Evolutionary conservation across 768 basidiomycete species (phyloP).

Genomic region (Xerocomellus chrysenteron): DNA sequence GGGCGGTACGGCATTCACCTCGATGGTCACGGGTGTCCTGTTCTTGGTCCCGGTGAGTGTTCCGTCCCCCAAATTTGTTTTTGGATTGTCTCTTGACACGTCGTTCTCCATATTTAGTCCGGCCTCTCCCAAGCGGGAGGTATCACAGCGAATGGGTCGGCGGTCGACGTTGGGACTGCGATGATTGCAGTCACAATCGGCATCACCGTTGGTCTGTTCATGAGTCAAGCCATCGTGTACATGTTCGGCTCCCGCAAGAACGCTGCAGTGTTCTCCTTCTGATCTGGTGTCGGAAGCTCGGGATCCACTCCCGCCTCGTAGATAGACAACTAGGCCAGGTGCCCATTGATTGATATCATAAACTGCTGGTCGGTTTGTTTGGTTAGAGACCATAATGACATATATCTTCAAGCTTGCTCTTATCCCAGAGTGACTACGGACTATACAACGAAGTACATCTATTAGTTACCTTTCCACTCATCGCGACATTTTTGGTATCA

Average conservation of each 20-base stretch:
- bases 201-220: slow-evolving; percentile 86
- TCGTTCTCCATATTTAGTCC: slow-evolving; percentile 44
- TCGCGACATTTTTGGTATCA: slow-evolving; percentile 6
- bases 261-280: slow-evolving; percentile 85
- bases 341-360: not conserved
- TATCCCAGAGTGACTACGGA: not conserved
- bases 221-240: slow-evolving; percentile 84
- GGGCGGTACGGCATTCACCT: slow-evolving; percentile 85
- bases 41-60: slow-evolving; percentile 80
- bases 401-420: not conserved
- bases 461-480: slow-evolving; percentile 1
- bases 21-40: slow-evolving; percentile 86
- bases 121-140: slow-evolving; percentile 86
- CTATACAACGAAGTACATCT: slow-evolving; percentile 4
- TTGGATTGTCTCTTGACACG: not conserved
- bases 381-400: not conserved
- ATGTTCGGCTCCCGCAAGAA: slow-evolving; percentile 83
- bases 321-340: not conserved
- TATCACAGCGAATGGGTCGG: slow-evolving; percentile 75
- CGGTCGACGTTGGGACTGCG: slow-evolving; percentile 81
- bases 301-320: not conserved
- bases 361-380: slow-evolving; percentile 9
- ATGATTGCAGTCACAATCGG: slow-evolving; percentile 92
- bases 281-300: slow-evolving; percentile 5
- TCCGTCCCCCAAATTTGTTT: not conserved